Conservation (phyloP, 1,139 yeast genomes). For the Blastobotrys persicus region DNA sequence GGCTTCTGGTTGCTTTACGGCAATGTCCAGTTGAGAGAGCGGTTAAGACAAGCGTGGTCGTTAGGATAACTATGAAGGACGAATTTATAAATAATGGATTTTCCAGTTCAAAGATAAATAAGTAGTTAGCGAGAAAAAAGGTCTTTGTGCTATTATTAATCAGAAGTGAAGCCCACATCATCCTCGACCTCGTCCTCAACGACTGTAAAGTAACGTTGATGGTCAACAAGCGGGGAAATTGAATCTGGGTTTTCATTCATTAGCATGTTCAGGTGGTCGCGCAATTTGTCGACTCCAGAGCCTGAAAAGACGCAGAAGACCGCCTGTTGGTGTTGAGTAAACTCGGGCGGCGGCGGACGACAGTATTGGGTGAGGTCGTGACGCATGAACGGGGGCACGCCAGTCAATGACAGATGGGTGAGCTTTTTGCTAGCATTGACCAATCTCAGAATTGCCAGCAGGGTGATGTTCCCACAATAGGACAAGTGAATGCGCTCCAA, state of each 20-base stretch:
- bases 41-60: too few relatives aligned
- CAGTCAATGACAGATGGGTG: constrained; percentile 90
- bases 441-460: constrained; percentile 46
- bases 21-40: too few relatives aligned
- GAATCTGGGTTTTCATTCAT: constrained; percentile 9
- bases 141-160: too few relatives aligned
- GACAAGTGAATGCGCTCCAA: constrained; percentile 91
- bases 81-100: too few relatives aligned
- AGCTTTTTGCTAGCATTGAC: constrained; percentile 79
- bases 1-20: too few relatives aligned
- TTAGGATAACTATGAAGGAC: too few relatives aligned
- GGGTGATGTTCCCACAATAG: constrained; percentile 77
- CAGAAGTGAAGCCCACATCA: constrained; percentile 5
- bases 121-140: background rate
- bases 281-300: constrained; percentile 71
- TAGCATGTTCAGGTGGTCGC: constrained; percentile 52
- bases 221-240: background rate
- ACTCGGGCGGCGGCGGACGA: constrained; percentile 93
- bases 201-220: constrained; percentile 5
- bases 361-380: constrained; percentile 84
- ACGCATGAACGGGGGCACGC: constrained; percentile 83
- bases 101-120: background rate
- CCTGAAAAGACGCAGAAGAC: constrained; percentile 95
- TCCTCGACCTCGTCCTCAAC: constrained; percentile 3
- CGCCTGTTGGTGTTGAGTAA: constrained; percentile 80